Base-by-base conservation (phyloP, 768 basidiomycete genomes). In the Trametes cinnabarina region DNA sequence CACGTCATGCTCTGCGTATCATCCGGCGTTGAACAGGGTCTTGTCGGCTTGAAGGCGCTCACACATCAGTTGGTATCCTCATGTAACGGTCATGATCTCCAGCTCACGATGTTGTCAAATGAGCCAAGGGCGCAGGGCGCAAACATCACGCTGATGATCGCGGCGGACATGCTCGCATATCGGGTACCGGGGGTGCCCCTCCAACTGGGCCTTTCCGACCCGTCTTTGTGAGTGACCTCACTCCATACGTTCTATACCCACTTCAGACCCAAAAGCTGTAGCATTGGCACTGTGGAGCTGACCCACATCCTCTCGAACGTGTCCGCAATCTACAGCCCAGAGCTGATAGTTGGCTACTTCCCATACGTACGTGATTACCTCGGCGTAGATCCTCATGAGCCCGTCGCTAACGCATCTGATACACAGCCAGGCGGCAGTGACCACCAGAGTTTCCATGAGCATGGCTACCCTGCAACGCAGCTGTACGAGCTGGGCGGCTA, bases 111-210 rank as follows among this genome's bases (percentile, higher is more conserved):
- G n/a, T n/a, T n/a, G n/a, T n/a, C 14, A 75, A 91, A 92, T 22
- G 68, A 86, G 65, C 69, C 94, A 64, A 78, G 82, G 54, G 74
- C 70, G 22, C 71, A 71, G n/a, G 76, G 82, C 56, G 85, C 83
- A n/a, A 86, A 91, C 61, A 72, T 96, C 47, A 83, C 87, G 1
- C 67, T 95, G 22, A 91, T 94, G 82, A 78, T 95, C 43, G 94
- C 95, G 70, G 90, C 90, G 0, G 94, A 97, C 66, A 96, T 95
- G 94, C 79, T 91, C 41, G 94, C 84, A 0, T 96, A 93, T 68
- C 90, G 85, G 60, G 84, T 76, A n/a, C 82, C 84, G 0, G 81
- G 80, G 20, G 94, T 96, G 73, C 90, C 90, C 8, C 71, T 80
- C 2, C 94, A 97, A 67, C 79, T 97, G 6, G 94, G 89, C 17